Evolutionary conservation across 2,329 filamentous ascomycete genomes (phyloP).

Genomic region (Hirsutella thompsonii): DNA sequence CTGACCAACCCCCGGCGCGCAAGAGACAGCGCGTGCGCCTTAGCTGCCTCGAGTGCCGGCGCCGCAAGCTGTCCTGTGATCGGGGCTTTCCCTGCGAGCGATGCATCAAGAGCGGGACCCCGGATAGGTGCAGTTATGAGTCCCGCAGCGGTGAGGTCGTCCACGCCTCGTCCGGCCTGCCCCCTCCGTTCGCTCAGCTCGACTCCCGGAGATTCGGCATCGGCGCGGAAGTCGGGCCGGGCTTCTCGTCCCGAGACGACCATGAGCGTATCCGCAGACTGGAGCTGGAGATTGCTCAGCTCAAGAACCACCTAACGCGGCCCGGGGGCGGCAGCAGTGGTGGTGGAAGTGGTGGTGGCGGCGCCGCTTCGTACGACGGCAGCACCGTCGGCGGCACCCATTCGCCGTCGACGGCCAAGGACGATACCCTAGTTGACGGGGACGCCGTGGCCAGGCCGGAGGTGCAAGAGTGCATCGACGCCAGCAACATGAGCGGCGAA

Average conservation of each 20-base stretch:
- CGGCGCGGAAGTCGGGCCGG: constrained; percentile 13
- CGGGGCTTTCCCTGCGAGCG: constrained; percentile 48
- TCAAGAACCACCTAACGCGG: constrained; percentile 37
- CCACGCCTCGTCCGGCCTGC: constrained; percentile 31
- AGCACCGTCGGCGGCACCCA: constrained; percentile 33
- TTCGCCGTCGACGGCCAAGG: constrained; percentile 33
- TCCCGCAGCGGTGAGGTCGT: constrained; percentile 38
- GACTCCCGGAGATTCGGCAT: constrained; percentile 24
- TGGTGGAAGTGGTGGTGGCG: too few relatives aligned
- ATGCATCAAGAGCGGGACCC: constrained; percentile 48
- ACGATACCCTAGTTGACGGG: constrained; percentile 20
- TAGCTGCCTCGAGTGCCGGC: constrained; percentile 47
- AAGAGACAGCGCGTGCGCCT: constrained; percentile 48
- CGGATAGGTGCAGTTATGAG: constrained; percentile 47
- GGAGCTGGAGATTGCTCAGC: constrained; percentile 44
- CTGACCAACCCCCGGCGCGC: constrained; percentile 27
- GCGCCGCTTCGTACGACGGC: constrained; percentile 30
- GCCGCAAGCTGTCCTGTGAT: constrained; percentile 49
- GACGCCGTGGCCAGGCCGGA: constrained; percentile 15
- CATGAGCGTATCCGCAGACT: constrained; percentile 45
- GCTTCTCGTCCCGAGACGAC: constrained; percentile 27
- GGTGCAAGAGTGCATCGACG: constrained; percentile 26
- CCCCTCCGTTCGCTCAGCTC: constrained; percentile 27
- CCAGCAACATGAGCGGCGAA: constrained; percentile 26
- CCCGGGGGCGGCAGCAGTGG: too few relatives aligned